These are phyloP conservation scores for Talaromyces sp. DNA, from an alignment of 2,329 filamentous ascomycete genomes.

Conservation along the genomic window DNA sequence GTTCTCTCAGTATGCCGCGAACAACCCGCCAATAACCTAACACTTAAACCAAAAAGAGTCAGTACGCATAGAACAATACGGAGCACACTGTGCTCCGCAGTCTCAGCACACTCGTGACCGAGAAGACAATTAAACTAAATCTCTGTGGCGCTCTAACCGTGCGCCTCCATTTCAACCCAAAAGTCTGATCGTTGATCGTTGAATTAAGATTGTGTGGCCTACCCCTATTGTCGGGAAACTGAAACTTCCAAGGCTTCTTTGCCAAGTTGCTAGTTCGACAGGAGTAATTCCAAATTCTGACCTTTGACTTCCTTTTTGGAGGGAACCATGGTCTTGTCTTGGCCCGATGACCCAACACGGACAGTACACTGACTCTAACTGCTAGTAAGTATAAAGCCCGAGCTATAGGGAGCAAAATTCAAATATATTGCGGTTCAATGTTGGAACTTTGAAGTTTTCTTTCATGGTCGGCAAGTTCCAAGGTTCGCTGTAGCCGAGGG, in stretches of 20 bases:
- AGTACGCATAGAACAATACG: not conserved
- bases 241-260: not conserved
- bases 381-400: not conserved
- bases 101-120: too few species aligned
- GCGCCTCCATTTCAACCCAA: not conserved
- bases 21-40: not conserved
- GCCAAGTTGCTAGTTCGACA: not conserved
- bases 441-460: not conserved
- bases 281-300: not conserved
- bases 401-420: not conserved
- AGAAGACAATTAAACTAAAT: not conserved
- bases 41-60: not conserved
- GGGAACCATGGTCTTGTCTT: conserved; percentile 12
- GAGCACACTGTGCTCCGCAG: too few species aligned
- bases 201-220: conserved; percentile 1
- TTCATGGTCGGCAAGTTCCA: not conserved
- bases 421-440: not conserved
- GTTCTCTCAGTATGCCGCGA: not conserved
- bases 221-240: conserved; percentile 8
- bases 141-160: not conserved
- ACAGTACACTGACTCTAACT: not conserved
- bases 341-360: not conserved
- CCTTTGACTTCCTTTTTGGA: not conserved
- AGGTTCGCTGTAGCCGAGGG: conserved; percentile 5
- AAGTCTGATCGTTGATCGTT: too few species aligned